Conservation (phyloP, 306 rosid species). For the Senna siamea region DNA sequence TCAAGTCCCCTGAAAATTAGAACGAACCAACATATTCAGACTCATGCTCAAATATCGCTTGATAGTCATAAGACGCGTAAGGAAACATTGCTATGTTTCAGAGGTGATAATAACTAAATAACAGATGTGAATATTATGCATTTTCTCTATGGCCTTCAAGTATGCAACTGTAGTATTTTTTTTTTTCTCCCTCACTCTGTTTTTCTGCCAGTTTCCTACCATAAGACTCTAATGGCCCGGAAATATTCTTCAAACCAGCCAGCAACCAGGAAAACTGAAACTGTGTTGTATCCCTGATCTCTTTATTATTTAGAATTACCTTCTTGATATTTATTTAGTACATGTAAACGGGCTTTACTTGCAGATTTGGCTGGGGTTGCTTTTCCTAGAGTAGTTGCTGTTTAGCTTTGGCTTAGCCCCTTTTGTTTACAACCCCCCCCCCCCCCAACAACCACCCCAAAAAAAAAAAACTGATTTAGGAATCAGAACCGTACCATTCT, state of each 20-base stretch:
- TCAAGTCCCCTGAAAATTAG: constrained; percentile 80
- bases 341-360: too few relatives aligned
- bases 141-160: constrained; percentile 18
- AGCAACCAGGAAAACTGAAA: too few relatives aligned
- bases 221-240: too few relatives aligned
- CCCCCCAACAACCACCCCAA: too few relatives aligned
- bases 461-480: not conserved
- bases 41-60: constrained; percentile 21
- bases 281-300: constrained; percentile 4
- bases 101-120: constrained; percentile 6
- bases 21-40: constrained; percentile 7
- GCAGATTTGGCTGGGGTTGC: too few relatives aligned
- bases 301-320: constrained; percentile 17
- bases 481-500: constrained; percentile 67
- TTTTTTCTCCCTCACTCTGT: not conserved
- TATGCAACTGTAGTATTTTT: not conserved
- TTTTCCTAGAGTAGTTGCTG: too few relatives aligned
- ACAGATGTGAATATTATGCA: not conserved
- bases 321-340: constrained; percentile 21
- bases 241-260: too few relatives aligned
- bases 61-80: not conserved
- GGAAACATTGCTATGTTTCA: not conserved
- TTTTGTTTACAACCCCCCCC: too few relatives aligned
- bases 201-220: constrained; percentile 19
- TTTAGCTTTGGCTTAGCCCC: too few relatives aligned